Evolutionary conservation across 345 rosid species (phyloP), one percentile per base, ranked within the genome.

Genomic region (Hibiscus tridactylites): DNA sequence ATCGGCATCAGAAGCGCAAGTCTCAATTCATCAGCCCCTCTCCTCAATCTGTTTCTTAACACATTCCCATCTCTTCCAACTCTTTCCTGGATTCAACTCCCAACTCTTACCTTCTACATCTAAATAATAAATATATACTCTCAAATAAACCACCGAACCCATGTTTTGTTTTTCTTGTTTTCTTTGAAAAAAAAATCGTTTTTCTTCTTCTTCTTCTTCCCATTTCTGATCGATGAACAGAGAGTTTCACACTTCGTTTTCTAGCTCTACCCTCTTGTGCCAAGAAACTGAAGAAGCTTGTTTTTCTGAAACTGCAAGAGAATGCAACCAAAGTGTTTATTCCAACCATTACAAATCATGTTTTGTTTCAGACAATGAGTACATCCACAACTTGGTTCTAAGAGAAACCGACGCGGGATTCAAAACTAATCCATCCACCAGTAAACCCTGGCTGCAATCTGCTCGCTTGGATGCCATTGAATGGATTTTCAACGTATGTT

Each of bases 401-500:
- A 75, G 68, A 75, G 92, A 86, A 77, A 79, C 53, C 0, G 44
- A 71, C 44, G 74, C 76, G 44, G 81, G 76, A 26, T 71, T 54
- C 29, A 64, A 73, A 78, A n/a, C 72, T 42, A 33, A n/a, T 19
- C 66, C 56, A n/a, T 70, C 9, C 37, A 13, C n/a, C n/a, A 39
- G 49, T 60, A 29, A 60, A 28, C 35, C 21, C 7, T 84, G 84
- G 91, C 44, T 81, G 15, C 61, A 75, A 58, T 80, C 52, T 39
- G 87, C 88, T 42, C 87, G 97, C 35, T 73, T 86, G 81, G 73
- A 84, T 75, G 94, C 95, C 2, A 79, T 93, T 81, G 82, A 85
- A 44, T 90, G 98, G 98, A 89, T 91, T 74, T 76, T 89, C 81
- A 83, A 84, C 77, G 98, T 92, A 46, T 29, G 83, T 82, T 65